phyloP scores from a whole-genome alignment of 208 protist species.

The Trypanosoma scelopori region DNA sequence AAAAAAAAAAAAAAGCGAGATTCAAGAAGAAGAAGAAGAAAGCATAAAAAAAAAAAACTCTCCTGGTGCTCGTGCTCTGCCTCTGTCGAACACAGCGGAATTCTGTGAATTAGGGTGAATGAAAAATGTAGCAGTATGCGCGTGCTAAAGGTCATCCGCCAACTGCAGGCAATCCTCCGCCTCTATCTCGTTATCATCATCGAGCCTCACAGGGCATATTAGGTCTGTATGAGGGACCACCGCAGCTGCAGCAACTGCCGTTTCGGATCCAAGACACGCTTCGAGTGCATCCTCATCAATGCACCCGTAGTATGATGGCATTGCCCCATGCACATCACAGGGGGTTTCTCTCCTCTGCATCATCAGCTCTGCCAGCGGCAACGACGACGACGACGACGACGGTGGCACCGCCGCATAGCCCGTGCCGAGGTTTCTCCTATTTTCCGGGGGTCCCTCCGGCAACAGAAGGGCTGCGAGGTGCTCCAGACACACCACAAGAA shows the following conservation, averaged over 20 bases:
- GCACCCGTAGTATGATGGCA: background rate
- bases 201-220: background rate
- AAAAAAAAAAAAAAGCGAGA: too few species aligned
- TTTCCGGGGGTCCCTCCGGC: slow-evolving; percentile 38
- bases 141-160: slow-evolving; percentile 55
- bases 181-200: slow-evolving; percentile 30
- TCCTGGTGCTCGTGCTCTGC: background rate
- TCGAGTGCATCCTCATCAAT: slow-evolving; percentile 2
- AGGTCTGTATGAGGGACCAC: background rate
- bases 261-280: slow-evolving; percentile 9
- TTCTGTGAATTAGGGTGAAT: background rate
- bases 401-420: background rate
- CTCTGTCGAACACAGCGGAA: too few species aligned
- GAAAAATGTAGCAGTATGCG: slow-evolving; percentile 16
- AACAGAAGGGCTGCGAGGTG: slow-evolving; percentile 75
- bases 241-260: background rate
- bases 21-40: too few species aligned
- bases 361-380: background rate
- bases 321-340: background rate
- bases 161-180: slow-evolving; percentile 61
- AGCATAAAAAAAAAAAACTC: slow-evolving; percentile 14
- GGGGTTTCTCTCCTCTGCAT: background rate
- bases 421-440: background rate
- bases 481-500: slow-evolving; percentile 77
- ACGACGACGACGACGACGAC: slow-evolving; percentile 6